phyloP scores from a whole-genome alignment of 2,329 filamentous ascomycete genomes.

The Fonsecaea multimorphosa region DNA sequence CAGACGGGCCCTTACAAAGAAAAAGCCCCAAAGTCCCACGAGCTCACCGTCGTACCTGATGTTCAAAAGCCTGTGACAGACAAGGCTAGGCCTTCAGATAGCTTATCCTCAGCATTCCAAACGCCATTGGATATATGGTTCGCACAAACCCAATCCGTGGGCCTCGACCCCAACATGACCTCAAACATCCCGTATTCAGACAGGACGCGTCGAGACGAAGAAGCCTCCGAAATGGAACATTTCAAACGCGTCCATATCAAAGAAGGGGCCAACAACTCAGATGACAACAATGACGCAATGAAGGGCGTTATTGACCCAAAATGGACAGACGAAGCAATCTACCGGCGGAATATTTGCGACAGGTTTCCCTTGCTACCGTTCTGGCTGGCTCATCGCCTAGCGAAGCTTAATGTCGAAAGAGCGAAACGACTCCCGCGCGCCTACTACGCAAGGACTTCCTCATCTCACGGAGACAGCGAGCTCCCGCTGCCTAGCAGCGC shows the following conservation, averaged over 20 bases:
- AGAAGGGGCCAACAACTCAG: background rate
- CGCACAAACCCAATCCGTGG: background rate
- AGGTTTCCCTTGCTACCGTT: slow-evolving; percentile 24
- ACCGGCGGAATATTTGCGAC: slow-evolving; percentile 31
- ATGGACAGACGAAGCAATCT: slow-evolving; percentile 19
- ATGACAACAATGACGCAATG: background rate
- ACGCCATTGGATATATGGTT: background rate
- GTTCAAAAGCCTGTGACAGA: background rate
- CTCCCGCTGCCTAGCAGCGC: too few relatives aligned
- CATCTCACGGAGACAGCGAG: background rate
- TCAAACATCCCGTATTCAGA: background rate
- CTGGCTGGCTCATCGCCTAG: slow-evolving; percentile 28
- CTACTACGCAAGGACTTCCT: background rate
- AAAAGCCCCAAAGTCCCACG: background rate
- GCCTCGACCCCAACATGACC: background rate
- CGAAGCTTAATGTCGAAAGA: background rate
- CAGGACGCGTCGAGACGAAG: background rate
- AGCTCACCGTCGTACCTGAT: background rate
- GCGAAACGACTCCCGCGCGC: slow-evolving; percentile 36
- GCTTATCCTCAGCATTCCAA: background rate
- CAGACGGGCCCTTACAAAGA: background rate
- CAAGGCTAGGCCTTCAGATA: background rate
- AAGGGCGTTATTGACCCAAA: background rate
- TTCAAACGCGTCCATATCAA: background rate
- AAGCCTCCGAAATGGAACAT: background rate